phyloP scores from a whole-genome alignment of 768 basidiomycete genomes.

The Xerocomellus chrysenteron region DNA sequence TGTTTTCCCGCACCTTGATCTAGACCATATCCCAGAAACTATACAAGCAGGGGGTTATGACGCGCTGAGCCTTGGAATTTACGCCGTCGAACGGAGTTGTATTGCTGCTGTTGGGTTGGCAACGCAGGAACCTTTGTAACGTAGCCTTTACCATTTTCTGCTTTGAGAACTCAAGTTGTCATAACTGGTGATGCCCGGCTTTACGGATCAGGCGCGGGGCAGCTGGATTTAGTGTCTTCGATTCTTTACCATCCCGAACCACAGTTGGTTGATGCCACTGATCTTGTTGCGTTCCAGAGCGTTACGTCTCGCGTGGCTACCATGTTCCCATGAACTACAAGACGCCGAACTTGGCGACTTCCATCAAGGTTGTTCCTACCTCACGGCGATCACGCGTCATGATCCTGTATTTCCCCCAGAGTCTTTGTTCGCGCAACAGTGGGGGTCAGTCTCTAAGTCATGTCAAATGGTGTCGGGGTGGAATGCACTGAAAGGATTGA shows the following conservation, averaged over 20 bases:
- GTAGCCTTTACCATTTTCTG: not conserved
- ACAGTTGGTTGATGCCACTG: not conserved
- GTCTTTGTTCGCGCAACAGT: not conserved
- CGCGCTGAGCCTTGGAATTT: constrained; percentile 36
- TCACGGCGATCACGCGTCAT: not conserved
- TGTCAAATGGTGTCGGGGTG: not conserved
- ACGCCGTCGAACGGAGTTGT: constrained; percentile 19
- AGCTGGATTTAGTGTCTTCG: not conserved
- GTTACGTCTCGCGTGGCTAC: not conserved
- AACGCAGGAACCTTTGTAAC: not conserved
- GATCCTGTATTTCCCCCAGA: not conserved
- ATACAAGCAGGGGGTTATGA: constrained; percentile 27
- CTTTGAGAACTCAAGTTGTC: not conserved
- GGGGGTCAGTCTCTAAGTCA: too few species aligned
- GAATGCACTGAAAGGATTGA: not conserved
- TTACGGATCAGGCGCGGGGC: not conserved
- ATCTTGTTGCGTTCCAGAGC: not conserved
- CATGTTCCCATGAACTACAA: not conserved
- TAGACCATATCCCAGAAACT: constrained; percentile 37
- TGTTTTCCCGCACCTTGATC: constrained; percentile 39
- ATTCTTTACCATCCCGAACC: not conserved
- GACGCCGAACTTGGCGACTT: not conserved
- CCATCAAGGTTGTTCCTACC: not conserved
- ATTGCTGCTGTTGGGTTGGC: not conserved
- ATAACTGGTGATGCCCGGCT: not conserved